Conservation (phyloP, 2,329 filamentous ascomycete species). For the Fusarium sp. region DNA sequence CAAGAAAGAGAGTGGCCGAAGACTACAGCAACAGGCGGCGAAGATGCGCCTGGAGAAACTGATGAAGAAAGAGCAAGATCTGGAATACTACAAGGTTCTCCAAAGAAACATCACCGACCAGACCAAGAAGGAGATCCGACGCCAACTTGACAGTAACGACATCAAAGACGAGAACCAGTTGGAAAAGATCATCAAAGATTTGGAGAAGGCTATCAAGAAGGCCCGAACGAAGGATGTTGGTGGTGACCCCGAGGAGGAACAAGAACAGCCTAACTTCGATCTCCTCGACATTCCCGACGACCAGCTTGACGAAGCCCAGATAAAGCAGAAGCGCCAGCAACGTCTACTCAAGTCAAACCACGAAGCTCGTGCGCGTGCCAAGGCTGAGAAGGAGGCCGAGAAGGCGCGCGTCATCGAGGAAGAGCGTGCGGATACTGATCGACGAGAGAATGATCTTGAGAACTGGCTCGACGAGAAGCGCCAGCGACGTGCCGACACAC, state of each 20-base stretch:
- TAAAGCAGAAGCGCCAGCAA: conserved; percentile 95
- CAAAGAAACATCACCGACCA: conserved; percentile 77
- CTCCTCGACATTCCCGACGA: conserved; percentile 91
- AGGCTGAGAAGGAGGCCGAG: conserved; percentile 94
- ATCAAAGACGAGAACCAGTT: conserved; percentile 90
- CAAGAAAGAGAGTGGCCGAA: conserved; percentile 91
- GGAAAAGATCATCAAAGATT: conserved; percentile 85
- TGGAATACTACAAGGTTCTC: conserved; percentile 92
- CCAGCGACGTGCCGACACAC: conserved; percentile 73
- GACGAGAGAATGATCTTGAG: conserved; percentile 85
- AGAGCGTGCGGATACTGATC: conserved; percentile 84
- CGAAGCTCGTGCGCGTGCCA: conserved; percentile 91
- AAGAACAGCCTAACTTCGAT: conserved; percentile 86
- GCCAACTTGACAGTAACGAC: conserved; percentile 88
- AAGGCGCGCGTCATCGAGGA: conserved; percentile 86
- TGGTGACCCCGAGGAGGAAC: conserved; percentile 80
- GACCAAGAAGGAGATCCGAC: conserved; percentile 91
- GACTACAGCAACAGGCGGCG: conserved; percentile 93
- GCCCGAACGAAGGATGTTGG: conserved; percentile 94
- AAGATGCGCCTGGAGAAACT: conserved; percentile 97
- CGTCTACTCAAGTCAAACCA: conserved; percentile 93
- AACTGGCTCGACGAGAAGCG: conserved; percentile 88
- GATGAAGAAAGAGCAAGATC: conserved; percentile 93
- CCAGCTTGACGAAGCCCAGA: conserved; percentile 86
- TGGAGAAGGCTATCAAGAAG: conserved; percentile 90